Base-by-base conservation (phyloP, 208 protist genomes). In the Trypanosoma melophagium region DNA sequence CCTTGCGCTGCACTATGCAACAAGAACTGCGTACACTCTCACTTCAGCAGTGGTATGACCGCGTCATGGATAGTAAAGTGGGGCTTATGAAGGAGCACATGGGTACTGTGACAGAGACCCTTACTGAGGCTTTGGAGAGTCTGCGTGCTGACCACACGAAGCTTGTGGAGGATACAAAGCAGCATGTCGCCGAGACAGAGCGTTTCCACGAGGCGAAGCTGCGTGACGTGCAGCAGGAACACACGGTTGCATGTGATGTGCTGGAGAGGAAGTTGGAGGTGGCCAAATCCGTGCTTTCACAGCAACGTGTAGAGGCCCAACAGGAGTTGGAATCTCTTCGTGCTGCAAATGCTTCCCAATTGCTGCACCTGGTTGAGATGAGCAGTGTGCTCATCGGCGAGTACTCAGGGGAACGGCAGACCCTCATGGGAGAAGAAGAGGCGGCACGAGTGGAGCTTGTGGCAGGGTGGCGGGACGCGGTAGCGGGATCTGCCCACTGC, bases 241-340 rank as follows among this genome's bases (percentile, higher is more conserved):
- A 66, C 40, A 50, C 28, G 19, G 4, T 25, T 1, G 22, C 25
- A 40, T 54, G 68, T 4, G 44, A 28, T 38, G 19, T 21, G n/a
- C 53, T 75, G 38, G 31, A 73, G 54, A 28, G 19, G 38, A 56
- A 69, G 44, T 22, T 60, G 0, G 55, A 38, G 0, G 53, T 44
- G 3, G 19, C 16, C 2, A 64, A 51, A 22, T 52, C 69, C 8
- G 44, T 41, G 17, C 22, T 61, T 22, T 1, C 3, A 17, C 57
- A 56, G 41, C 59, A 49, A 17, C 53, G 62, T 59, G 25, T 68
- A 38, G 77, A 62, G 47, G 41, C 38, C 42, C 41, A 70, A 61
- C 49, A 54, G 16, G 31, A 40, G 3, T 51, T 62, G 60, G n/a
- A 44, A 44, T 47, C 24, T 17, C 13, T 59, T 17, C 45, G 40